These are phyloP conservation scores for Suillus occidentalis DNA, from an alignment of 768 basidiomycete species.

Conservation along the genomic window DNA sequence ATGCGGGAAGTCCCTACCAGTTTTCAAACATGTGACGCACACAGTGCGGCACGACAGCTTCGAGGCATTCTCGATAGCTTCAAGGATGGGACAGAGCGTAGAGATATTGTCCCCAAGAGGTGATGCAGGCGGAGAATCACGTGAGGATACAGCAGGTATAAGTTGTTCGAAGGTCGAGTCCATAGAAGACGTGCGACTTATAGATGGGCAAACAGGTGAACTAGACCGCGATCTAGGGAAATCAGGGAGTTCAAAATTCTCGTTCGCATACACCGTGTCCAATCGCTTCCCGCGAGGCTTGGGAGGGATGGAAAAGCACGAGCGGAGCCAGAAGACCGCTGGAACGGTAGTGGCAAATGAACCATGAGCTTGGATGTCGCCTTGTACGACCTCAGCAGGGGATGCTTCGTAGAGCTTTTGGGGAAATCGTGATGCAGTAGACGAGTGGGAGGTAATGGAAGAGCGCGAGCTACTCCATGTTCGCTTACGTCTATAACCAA, in stretches of 20 bases:
- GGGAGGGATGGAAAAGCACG: constrained; percentile 17
- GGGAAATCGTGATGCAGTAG: constrained; percentile 23
- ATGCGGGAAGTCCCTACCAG: constrained; percentile 57
- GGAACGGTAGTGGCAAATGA: constrained; percentile 41
- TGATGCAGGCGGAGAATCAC: constrained; percentile 16
- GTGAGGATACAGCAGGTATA: constrained; percentile 11
- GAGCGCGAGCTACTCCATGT: constrained; percentile 23
- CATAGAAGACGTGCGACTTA: constrained; percentile 41
- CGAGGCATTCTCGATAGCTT: constrained; percentile 51
- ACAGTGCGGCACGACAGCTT: constrained; percentile 42
- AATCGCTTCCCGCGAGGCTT: constrained; percentile 8
- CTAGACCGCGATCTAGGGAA: constrained; percentile 25
- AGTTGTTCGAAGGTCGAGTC: constrained; percentile 17
- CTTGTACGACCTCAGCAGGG: constrained; percentile 24
- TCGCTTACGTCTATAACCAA: constrained; percentile 1
- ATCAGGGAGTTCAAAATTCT: constrained; percentile 28
- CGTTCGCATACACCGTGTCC: constrained; percentile 4
- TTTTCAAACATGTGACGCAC: constrained; percentile 55
- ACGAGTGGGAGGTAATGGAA: constrained; percentile 25
- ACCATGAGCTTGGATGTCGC: constrained; percentile 31
- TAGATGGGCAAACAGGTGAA: constrained; percentile 35
- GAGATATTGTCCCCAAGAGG: constrained; percentile 19
- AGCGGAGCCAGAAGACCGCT: constrained; percentile 32
- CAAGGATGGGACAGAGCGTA: constrained; percentile 45
- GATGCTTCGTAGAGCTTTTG: constrained; percentile 22